Percentiles rank a stretch among this genome's conserved stretches.
phyloP scores from a whole-genome alignment of 352 stramenopile species.

The Phytophthora hibernalis region DNA sequence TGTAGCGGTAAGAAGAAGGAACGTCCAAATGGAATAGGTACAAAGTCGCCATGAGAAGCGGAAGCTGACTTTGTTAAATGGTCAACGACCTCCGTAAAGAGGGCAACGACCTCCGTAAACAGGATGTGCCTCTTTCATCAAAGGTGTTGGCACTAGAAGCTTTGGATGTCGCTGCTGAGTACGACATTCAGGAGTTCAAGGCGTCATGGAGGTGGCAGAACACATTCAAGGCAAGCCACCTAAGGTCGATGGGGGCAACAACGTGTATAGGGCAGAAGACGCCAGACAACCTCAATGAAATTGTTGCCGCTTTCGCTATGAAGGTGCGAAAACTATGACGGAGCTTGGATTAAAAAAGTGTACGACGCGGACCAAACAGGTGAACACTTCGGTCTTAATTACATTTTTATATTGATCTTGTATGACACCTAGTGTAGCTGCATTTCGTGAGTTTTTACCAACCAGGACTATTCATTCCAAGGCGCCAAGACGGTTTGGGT shows the following conservation, averaged over 20 bases:
- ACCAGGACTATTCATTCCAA: background rate
- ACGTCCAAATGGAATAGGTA: no score
- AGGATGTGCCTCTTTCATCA: no score
- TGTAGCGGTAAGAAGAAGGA: no score
- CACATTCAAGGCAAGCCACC: background rate
- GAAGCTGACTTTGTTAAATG: background rate
- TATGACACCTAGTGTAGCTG: background rate
- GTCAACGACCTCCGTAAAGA: no score
- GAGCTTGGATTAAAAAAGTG: background rate
- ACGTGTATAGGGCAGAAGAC: background rate
- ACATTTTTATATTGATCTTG: no score
- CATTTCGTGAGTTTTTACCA: background rate
- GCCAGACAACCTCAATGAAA: background rate
- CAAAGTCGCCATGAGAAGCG: no score
- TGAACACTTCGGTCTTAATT: background rate
- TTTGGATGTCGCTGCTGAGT: background rate
- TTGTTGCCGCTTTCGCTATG: background rate
- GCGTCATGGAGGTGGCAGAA: no score
- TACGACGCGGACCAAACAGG: slow-evolving; percentile 3
- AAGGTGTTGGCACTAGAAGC: no score
- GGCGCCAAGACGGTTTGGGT: background rate
- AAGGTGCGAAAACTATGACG: background rate
- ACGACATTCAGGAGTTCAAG: no score
- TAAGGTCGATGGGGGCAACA: background rate
- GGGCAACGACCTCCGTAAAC: no score